Evolutionary conservation across 139 green algal genomes (phyloP).

Genomic region (Ettlia oleoabundans): DNA sequence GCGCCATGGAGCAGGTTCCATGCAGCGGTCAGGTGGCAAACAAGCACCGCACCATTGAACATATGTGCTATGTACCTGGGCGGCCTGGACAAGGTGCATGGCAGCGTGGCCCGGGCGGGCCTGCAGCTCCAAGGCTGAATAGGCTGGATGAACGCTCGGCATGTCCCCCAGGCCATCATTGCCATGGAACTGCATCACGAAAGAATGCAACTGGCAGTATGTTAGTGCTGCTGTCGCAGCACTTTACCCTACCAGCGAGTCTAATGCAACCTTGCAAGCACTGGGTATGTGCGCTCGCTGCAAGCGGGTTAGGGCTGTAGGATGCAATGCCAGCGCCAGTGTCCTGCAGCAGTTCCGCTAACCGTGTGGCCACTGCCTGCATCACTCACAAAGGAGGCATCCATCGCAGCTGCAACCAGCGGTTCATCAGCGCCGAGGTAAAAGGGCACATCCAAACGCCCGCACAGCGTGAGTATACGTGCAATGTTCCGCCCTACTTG

Average conservation of each 20-base stretch:
- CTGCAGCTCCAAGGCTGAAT: not conserved
- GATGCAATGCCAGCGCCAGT: too few species aligned
- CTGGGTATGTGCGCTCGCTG: too few species aligned
- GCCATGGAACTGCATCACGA: slow-evolving; percentile 3
- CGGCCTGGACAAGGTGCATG: slow-evolving; percentile 7
- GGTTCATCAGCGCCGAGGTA: slow-evolving; percentile 1
- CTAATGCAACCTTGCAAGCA: too few species aligned
- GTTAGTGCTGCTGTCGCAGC: too few species aligned
- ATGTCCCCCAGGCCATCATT: slow-evolving; percentile 5
- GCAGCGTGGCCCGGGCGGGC: slow-evolving; percentile 3
- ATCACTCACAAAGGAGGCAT: slow-evolving; percentile 5
- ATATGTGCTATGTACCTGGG: not conserved
- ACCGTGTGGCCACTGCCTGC: not conserved
- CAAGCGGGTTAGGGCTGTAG: too few species aligned
- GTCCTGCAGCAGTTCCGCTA: too few species aligned
- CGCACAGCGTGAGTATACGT: slow-evolving; percentile 4
- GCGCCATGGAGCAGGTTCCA: too few species aligned
- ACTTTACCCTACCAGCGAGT: too few species aligned
- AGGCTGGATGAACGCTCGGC: not conserved
- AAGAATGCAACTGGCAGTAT: too few species aligned
- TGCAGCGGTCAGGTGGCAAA: not conserved
- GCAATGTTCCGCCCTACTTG: slow-evolving; percentile 9
- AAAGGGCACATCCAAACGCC: not conserved
- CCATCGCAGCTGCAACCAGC: slow-evolving; percentile 3
- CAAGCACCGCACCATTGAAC: not conserved